Evolutionary conservation across 345 rosid genomes (phyloP).

Genomic region (Rhizophora apiculata): DNA sequence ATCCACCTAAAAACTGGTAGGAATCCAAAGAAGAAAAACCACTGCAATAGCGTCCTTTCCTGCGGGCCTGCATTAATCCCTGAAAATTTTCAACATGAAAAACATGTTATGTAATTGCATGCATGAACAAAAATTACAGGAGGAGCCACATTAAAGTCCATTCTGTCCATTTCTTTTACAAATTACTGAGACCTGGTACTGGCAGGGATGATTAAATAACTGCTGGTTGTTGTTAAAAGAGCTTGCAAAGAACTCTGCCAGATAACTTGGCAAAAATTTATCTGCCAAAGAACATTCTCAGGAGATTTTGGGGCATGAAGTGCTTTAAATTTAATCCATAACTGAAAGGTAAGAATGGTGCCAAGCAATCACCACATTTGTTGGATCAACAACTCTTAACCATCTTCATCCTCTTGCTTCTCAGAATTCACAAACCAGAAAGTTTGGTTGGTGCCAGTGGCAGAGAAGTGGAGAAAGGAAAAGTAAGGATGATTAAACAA

Average conservation of each 20-base stretch:
- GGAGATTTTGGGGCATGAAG: no score
- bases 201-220: conserved; percentile 62
- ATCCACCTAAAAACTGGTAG: no score
- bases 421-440: conserved; percentile 18
- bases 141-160: no score
- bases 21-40: conserved; percentile 15
- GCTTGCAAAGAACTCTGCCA: no score
- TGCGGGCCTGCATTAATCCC: conserved; percentile 43
- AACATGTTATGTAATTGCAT: not conserved
- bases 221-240: not conserved
- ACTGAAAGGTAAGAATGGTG: not conserved
- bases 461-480: not conserved
- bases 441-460: not conserved
- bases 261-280: no score
- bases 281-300: no score
- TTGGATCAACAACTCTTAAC: conserved; percentile 52
- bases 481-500: not conserved
- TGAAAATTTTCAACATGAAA: conserved; percentile 28
- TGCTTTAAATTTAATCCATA: no score
- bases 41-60: conserved; percentile 47
- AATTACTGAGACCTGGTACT: conserved; percentile 16
- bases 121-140: no score
- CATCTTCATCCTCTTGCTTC: conserved; percentile 62
- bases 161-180: no score
- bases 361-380: conserved; percentile 50